Conservation (phyloP, 495 filamentous ascomycete species). For the Penicillium waksmanii region DNA sequence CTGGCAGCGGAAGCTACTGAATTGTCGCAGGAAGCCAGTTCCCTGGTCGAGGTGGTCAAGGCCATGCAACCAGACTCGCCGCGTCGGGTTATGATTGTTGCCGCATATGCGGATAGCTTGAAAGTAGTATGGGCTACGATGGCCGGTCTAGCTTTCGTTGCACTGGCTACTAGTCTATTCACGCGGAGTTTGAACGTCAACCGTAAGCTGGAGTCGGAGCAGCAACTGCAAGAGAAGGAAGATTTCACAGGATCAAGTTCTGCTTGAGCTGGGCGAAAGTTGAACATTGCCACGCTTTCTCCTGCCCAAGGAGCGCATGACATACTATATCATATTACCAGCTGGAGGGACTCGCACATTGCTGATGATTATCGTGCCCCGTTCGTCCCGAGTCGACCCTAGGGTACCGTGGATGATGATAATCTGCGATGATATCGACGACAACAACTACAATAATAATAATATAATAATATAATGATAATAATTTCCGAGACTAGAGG, state of each 20-base stretch:
- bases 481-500: too few species aligned
- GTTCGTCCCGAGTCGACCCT: too few species aligned
- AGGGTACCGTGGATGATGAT: too few species aligned
- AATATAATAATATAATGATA: too few species aligned
- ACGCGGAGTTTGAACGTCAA: not conserved
- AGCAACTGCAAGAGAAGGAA: conserved; percentile 8
- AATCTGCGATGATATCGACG: too few species aligned
- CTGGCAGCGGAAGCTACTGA: conserved; percentile 37
- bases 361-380: too few species aligned
- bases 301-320: too few species aligned
- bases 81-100: conserved; percentile 40
- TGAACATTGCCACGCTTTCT: not conserved
- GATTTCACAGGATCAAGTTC: not conserved
- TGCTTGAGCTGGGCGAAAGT: not conserved
- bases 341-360: too few species aligned
- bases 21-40: conserved; percentile 54
- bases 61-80: conserved; percentile 38
- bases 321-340: too few species aligned
- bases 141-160: conserved; percentile 9
- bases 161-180: conserved; percentile 19
- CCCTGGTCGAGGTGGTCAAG: conserved; percentile 53
- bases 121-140: conserved; percentile 47
- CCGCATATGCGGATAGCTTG: conserved; percentile 49
- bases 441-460: too few species aligned
- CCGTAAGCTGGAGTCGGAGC: conserved; percentile 1